Base-by-base conservation (phyloP, 1,139 yeast species). In the Hansenula sp. region DNA sequence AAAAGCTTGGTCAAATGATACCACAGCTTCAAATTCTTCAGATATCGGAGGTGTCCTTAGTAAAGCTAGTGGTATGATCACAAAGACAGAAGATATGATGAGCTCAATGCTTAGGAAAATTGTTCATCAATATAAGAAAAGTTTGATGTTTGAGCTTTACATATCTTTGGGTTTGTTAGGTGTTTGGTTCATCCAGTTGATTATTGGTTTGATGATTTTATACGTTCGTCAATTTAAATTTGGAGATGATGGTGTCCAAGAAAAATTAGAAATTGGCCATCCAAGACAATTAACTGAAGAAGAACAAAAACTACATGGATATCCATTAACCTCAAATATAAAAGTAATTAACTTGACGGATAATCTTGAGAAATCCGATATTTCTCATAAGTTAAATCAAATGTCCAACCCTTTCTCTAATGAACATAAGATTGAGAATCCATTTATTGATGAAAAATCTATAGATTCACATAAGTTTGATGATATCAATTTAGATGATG, bases 151-250 rank as follows among this genome's bases (percentile, higher is more conserved):
- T 9, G 87, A 83, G 56, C 57, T 80, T 3, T 65, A 65, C 37
- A 62, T 82, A 3, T 67, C 81, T 2, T 35, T 71, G 1, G 65
- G 59, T 0, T 53, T 84, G 1, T 42, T 80, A 2, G 71, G 67
- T 0, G 34, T 76, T 0, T 83, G 87, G 84, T 4, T 68, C 0
- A 11, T 72, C 0, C 81, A 78, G 52, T 33, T 74, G 1, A 31
- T 73, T 0, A 52, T 75, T 5, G 85, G 74, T 2, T 24, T 57
- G 4, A 10, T 57, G 0, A 54, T 70, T 2, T 42, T 63, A 1
- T 19, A 29, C 12, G 29, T 44, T 18, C 41, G 44, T 30, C 36
- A 33, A 6, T 21, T 18, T 11, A 46, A 41, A 17, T n/a, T 38
- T 11, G 30, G 37, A 13, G 31, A 37, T 15, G n/a, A 17, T 2